Conservation (phyloP, 306 rosid species). For the Phaseolus lunatus region DNA sequence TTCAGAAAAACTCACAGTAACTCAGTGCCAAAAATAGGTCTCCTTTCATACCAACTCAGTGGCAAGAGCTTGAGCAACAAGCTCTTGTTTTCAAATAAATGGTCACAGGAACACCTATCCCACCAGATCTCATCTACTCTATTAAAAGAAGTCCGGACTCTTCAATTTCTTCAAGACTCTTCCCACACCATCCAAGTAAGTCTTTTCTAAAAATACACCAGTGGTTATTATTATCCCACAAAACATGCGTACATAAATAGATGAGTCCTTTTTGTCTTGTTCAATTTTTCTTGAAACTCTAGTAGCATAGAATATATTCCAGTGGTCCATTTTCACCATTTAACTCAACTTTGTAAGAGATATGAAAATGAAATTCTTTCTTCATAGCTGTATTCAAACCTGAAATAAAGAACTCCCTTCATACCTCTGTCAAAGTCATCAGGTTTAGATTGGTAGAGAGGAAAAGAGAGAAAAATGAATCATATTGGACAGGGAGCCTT, state of each 20-base stretch:
- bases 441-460: background rate
- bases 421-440: background rate
- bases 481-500: background rate
- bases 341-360: background rate
- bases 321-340: background rate
- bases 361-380: background rate
- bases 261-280: background rate
- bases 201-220: too few relatives aligned
- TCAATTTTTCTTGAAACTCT: background rate
- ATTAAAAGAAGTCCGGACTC: too few relatives aligned
- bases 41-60: too few relatives aligned
- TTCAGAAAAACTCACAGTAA: too few relatives aligned
- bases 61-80: too few relatives aligned
- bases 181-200: too few relatives aligned
- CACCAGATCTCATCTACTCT: too few relatives aligned
- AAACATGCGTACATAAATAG: background rate
- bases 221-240: too few relatives aligned
- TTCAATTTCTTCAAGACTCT: too few relatives aligned
- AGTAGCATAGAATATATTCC: background rate
- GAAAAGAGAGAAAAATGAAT: background rate
- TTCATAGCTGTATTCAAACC: background rate
- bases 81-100: too few relatives aligned
- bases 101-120: too few relatives aligned
- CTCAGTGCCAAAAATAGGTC: too few relatives aligned
- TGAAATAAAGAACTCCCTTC: background rate